Evolutionary conservation across 495 filamentous ascomycete species (phyloP), one percentile per base, ranked within the genome.

Genomic region (Penicillium riverlandense): DNA sequence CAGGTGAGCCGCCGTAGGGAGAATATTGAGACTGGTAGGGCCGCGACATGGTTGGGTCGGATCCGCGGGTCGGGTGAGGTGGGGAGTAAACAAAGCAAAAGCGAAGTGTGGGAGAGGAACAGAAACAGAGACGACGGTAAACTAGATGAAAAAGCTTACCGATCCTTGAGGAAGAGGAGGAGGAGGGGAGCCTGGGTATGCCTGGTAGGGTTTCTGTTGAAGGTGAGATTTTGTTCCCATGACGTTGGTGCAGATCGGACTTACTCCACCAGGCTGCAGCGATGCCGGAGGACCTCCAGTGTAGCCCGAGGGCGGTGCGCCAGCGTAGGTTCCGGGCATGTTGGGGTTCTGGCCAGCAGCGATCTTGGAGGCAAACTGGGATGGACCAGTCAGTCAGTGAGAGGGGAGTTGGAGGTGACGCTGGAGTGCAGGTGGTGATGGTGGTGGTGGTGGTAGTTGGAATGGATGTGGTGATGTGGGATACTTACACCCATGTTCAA

Each of bases 341-440:
- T 48, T 55, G 7, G 45, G 41, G 34, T 43, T 53, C 22, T 69
- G 66, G 40, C 55, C 54, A 34, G 59, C 61, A 35, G 67, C 65
- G 48, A 73, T 61, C 53, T 73, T 73, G 32, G 67, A 66, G 28
- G 70, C 70, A 48, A 73, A 69, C 70, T 73, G 47, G 11, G 41
- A 29, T 42, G 35, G 29, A 31, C 22, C 22, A 38, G 42, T 53
- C 46, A 53, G 41, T 38, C 29, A 51, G 40, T 29, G 41, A 6
- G 22, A 35, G 38, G 31, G 29, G 29, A 33, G 11, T 43, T 7
- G 11, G 11, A 22, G 40, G 32, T 42, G 29, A 8, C 16, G 14
- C 34, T 28, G 48, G 11, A 44, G 44, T 12, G 30, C 35, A 35
- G 15, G 38, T 38, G n/a, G 16, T 27, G 31, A 16, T 22, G 22